Evolutionary conservation across 2,329 filamentous ascomycete species (phyloP), one percentile per base, ranked within the genome.

Genomic region (Cercospora brassicicola): DNA sequence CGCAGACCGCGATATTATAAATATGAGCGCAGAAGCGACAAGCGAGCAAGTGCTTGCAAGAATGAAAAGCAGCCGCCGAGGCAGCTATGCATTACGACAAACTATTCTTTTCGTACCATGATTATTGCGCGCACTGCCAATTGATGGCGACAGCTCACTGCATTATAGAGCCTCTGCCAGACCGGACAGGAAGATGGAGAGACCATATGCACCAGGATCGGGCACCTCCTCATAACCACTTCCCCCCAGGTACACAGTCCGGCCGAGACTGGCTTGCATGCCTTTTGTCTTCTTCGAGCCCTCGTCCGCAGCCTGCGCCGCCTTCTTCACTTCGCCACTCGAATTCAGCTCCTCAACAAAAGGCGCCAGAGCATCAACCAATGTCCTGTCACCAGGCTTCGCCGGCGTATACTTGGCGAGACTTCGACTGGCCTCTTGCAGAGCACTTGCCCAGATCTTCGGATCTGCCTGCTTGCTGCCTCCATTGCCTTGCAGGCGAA

Each of bases 401-500:
- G 95, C 95, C 0, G 94, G 94, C 1, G 95, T 99, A 80, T 98
- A 98, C 76, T 86, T 91, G 39, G 85, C 87, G 66, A 99, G 83
- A 1, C 90, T 88, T 20, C 89, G 84, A 70, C 90, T 87, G 63
- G 92, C 91, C 73, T 88, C 85, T 70, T 89, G 84, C 13, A 97
- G 83, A 0, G 93, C 94, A 33, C 85, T 82, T 2, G 89, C 85
- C 89, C 89, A 91, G 36, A 85, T 82, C 30, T 73, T 78, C 11
- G 81, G 78, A 15, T 82, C 76, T 1, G 80, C 80, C 39, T 71
- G 67, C 60, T 72, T 73, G 30, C 39, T 61, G n/a, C 71, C 65
- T 11, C 65, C 65, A 15, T 81, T 80, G 67, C 84, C 82, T 73
- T 88, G 86, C n/a, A 82, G 80, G 59, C 85, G 83, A 18, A 90